Conservation (phyloP, 129 eudicot genomes). For the Kitagawia praeruptora region DNA sequence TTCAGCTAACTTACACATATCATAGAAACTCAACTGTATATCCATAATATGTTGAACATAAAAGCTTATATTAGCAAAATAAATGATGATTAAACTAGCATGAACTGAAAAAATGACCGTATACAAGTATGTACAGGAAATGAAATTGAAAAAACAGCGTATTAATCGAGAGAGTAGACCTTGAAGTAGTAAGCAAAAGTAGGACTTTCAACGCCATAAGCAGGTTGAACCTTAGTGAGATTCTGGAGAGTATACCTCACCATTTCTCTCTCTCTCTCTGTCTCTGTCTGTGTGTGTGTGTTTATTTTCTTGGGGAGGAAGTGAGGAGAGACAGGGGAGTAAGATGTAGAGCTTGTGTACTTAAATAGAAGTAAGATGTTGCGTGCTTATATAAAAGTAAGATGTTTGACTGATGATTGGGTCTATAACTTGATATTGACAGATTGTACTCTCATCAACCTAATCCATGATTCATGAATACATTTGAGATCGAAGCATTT, state of each 20-base stretch:
- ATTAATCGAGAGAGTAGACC: slow-evolving; percentile 21
- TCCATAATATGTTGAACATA: too few species aligned
- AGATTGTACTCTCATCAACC: too few species aligned
- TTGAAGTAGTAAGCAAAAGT: slow-evolving; percentile 43
- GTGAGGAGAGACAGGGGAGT: neutral
- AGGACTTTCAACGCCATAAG: slow-evolving; percentile 56
- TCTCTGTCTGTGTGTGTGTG: neutral
- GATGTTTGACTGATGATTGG: too few species aligned
- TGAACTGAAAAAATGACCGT: neutral
- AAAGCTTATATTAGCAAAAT: neutral
- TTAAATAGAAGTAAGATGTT: too few species aligned
- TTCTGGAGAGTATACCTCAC: slow-evolving; percentile 28
- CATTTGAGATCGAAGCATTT: too few species aligned
- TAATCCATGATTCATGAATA: too few species aligned
- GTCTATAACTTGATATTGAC: too few species aligned
- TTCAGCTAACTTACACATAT: too few species aligned
- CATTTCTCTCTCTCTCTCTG: neutral
- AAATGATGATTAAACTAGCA: neutral
- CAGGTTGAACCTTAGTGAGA: slow-evolving; percentile 43
- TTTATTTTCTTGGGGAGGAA: neutral
- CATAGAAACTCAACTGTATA: too few species aligned
- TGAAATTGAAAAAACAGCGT: neutral
- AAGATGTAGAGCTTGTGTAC: too few species aligned
- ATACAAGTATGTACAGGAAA: neutral
- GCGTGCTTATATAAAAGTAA: too few species aligned